phyloP scores from a whole-genome alignment of 805 yeast genomes.

The Candida quercuum region DNA sequence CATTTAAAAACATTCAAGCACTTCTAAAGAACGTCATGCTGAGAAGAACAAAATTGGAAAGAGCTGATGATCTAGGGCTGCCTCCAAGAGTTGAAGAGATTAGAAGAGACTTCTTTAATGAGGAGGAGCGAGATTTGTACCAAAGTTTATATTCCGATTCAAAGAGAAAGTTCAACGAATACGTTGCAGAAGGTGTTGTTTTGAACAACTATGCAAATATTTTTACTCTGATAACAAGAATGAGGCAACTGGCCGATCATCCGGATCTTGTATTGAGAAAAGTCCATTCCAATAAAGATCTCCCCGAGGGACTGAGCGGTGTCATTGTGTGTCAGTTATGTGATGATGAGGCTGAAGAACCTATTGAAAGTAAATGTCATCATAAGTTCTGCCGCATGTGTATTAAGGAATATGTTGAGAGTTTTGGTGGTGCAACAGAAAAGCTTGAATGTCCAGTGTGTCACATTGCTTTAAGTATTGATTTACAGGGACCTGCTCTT shows the following conservation, averaged over 20 bases:
- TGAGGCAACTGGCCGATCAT: conserved; percentile 98
- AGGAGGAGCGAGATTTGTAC: conserved; percentile 91
- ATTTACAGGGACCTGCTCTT: conserved; percentile 78
- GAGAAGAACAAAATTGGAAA: conserved; percentile 89
- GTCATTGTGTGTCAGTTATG: conserved; percentile 83
- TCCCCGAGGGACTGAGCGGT: conserved; percentile 30
- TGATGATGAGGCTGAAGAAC: conserved; percentile 98
- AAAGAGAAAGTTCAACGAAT: conserved; percentile 82
- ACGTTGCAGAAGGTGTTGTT: conserved; percentile 94
- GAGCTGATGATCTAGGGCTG: conserved; percentile 95
- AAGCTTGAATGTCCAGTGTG: conserved; percentile 91
- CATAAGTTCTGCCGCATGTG: conserved; percentile 93
- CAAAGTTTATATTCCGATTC: conserved; percentile 83
- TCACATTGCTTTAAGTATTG: conserved; percentile 88
- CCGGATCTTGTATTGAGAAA: conserved; percentile 90
- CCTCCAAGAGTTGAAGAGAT: conserved; percentile 95
- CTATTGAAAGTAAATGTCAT: conserved; percentile 90
- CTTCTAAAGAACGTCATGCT: conserved; percentile 80
- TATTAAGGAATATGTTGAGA: conserved; percentile 82
- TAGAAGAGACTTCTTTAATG: conserved; percentile 82
- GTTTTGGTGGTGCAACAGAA: conserved; percentile 55
- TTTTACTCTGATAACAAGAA: conserved; percentile 90
- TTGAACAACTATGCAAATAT: conserved; percentile 95
- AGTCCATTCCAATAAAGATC: conserved; percentile 35
- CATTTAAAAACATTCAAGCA: conserved; percentile 72